phyloP scores from a whole-genome alignment of 2,329 filamentous ascomycete genomes.

The Clarireedia paspali region DNA sequence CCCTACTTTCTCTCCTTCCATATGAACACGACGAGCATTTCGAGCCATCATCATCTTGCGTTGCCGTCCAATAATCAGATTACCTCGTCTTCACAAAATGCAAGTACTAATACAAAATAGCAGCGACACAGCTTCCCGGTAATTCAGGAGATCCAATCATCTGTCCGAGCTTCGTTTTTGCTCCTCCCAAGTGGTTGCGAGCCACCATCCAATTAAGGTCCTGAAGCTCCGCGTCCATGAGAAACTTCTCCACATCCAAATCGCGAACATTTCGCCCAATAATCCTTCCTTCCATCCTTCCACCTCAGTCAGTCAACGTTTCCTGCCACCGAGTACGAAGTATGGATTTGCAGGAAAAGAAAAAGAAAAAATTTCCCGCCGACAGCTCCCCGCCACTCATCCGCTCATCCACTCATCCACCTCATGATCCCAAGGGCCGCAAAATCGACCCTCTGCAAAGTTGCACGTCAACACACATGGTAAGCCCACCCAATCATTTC shows the following conservation, averaged over 20 bases:
- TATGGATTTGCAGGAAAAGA: not conserved
- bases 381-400: not conserved
- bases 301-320: not conserved
- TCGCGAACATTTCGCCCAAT: not conserved
- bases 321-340: not conserved
- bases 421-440: not conserved
- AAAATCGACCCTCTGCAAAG: not conserved
- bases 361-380: not conserved
- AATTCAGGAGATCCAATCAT: not conserved
- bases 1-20: not conserved
- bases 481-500: not conserved
- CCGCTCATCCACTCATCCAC: not conserved
- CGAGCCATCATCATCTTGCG: not conserved
- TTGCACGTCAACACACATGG: not conserved
- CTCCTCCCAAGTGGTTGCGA: not conserved
- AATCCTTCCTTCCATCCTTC: not conserved
- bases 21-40: not conserved
- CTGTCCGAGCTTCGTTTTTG: not conserved
- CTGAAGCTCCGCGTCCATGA: not conserved
- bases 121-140: not conserved
- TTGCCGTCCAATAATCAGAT: conserved; percentile 1
- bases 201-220: not conserved
- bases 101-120: not conserved
- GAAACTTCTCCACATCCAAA: not conserved
- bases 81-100: not conserved